phyloP scores from a whole-genome alignment of 176 grass and related monocot genomes.

The Raddia guianensis region DNA sequence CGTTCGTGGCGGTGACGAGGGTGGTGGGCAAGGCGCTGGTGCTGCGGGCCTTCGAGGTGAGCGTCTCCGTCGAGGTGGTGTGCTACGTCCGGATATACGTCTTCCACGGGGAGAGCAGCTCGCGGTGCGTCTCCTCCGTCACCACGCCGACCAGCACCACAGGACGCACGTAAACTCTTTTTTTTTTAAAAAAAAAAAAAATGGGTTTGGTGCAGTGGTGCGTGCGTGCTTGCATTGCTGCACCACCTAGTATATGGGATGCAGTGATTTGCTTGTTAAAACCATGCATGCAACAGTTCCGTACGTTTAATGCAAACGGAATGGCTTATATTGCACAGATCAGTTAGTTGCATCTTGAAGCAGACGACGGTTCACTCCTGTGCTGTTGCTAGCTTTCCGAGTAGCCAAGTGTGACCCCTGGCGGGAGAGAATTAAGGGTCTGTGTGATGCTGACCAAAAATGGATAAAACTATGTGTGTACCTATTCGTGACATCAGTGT shows the following conservation, averaged over 20 bases:
- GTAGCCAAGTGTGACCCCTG: too few relatives aligned
- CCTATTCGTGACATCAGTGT: too few relatives aligned
- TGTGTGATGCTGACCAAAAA: too few relatives aligned
- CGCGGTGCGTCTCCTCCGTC: constrained; percentile 23
- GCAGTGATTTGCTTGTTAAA: neutral
- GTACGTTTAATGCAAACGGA: neutral
- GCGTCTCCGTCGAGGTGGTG: constrained; percentile 35
- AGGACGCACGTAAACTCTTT: neutral
- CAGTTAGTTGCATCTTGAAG: too few relatives aligned
- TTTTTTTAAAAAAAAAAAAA: too few relatives aligned
- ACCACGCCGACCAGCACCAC: neutral
- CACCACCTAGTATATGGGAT: neutral
- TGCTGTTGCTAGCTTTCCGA: too few relatives aligned
- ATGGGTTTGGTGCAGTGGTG: too few relatives aligned
- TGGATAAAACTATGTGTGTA: too few relatives aligned
- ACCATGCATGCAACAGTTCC: neutral
- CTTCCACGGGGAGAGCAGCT: constrained; percentile 49
- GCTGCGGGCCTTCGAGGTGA: constrained; percentile 48
- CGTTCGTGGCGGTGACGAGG: constrained; percentile 40
- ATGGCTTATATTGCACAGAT: too few relatives aligned
- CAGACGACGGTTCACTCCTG: too few relatives aligned
- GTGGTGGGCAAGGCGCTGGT: constrained; percentile 54
- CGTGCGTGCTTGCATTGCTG: neutral
- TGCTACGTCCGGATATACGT: constrained; percentile 47
- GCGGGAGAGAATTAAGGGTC: too few relatives aligned